Percentiles rank a stretch among this genome's conserved stretches.
These are phyloP conservation scores for Suillus lakei DNA, from an alignment of 768 basidiomycete species.

Conservation along the genomic window DNA sequence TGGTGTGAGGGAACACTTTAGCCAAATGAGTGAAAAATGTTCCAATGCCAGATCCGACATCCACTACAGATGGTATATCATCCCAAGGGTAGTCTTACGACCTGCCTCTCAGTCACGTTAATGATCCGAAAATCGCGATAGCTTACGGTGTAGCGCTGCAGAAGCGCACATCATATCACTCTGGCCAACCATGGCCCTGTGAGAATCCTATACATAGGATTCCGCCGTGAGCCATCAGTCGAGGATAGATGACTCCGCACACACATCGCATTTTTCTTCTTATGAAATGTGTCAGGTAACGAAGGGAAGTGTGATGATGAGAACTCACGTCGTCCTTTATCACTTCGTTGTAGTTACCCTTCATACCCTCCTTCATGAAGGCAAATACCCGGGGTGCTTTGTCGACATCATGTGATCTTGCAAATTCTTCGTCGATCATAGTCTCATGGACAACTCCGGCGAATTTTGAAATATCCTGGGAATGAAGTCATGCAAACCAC, in stretches of 20 bases:
- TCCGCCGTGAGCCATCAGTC: neutral
- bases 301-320: neutral
- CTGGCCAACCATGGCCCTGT: slow-evolving; percentile 28
- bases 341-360: slow-evolving; percentile 25
- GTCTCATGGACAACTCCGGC: slow-evolving; percentile 26
- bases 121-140: neutral
- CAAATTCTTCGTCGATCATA: slow-evolving; percentile 29
- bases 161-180: slow-evolving; percentile 24
- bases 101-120: neutral
- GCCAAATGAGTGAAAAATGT: slow-evolving; percentile 31
- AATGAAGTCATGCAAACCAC: slow-evolving; percentile 12
- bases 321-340: slow-evolving; percentile 24
- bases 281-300: slow-evolving; percentile 5
- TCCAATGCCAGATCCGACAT: slow-evolving; percentile 34
- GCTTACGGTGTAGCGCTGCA: slow-evolving; percentile 27
- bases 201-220: slow-evolving; percentile 21
- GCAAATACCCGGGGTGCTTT: slow-evolving; percentile 26
- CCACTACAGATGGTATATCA: slow-evolving; percentile 29
- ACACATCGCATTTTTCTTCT: slow-evolving; percentile 22
- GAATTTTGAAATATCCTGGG: slow-evolving; percentile 17
- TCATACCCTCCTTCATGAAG: slow-evolving; percentile 17
- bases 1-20: slow-evolving; percentile 31
- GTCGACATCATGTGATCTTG: slow-evolving; percentile 22
- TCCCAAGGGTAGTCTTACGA: slow-evolving; percentile 31
- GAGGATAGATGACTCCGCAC: neutral